Evolutionary conservation across 495 filamentous ascomycete species (phyloP).

Genomic region (Talaromyces adpressus): DNA sequence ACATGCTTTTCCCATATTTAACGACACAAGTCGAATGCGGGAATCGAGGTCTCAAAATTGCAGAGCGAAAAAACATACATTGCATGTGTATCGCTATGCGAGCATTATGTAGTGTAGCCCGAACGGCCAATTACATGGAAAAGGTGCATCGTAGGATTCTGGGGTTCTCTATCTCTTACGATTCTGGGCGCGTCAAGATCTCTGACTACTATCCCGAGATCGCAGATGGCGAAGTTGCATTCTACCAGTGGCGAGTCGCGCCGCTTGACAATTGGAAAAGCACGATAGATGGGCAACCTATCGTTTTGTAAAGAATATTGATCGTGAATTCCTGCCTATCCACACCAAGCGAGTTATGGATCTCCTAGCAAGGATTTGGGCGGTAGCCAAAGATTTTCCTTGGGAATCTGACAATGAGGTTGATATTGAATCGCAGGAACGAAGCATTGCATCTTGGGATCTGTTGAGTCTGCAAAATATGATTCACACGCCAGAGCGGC

Average conservation of each 20-base stretch:
- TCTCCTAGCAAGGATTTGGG: not conserved
- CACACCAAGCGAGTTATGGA: not conserved
- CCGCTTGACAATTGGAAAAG: not conserved
- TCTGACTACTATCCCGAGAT: slow-evolving; percentile 22
- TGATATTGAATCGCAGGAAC: not conserved
- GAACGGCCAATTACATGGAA: slow-evolving; percentile 19
- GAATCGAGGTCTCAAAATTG: too few relatives aligned
- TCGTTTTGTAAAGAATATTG: not conserved
- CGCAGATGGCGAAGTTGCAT: slow-evolving; percentile 11
- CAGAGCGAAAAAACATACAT: slow-evolving; percentile 19
- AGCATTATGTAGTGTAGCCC: slow-evolving; percentile 27
- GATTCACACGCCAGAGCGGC: not conserved
- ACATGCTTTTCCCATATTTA: too few relatives aligned
- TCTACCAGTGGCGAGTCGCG: slow-evolving; percentile 9
- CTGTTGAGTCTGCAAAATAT: not conserved
- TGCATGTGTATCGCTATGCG: slow-evolving; percentile 33
- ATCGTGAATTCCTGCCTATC: not conserved
- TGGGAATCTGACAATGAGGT: not conserved
- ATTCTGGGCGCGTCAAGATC: slow-evolving; percentile 24
- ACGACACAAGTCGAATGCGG: too few relatives aligned
- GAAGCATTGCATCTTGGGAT: not conserved
- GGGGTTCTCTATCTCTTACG: slow-evolving; percentile 37
- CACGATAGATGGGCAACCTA: not conserved
- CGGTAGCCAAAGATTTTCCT: not conserved
- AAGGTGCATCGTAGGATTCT: slow-evolving; percentile 34